phyloP scores from a whole-genome alignment of 208 protist genomes.

The Leishmania braziliensis region DNA sequence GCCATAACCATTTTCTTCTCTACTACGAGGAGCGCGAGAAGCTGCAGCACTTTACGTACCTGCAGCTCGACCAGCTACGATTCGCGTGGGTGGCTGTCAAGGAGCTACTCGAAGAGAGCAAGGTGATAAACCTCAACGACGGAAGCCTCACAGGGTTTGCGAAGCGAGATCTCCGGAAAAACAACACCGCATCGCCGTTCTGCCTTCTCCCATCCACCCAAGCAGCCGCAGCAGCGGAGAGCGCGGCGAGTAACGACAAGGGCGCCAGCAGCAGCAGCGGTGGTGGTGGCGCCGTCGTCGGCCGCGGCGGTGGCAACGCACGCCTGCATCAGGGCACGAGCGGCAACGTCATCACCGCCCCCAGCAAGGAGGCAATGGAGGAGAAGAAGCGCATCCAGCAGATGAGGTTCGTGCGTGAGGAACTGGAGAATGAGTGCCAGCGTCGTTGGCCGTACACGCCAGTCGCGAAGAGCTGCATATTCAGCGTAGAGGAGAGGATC shows the following conservation, averaged over 20 bases:
- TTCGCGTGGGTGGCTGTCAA: constrained; percentile 71
- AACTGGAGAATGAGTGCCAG: constrained; percentile 63
- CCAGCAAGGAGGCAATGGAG: constrained; percentile 45
- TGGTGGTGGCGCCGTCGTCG: constrained; percentile 8
- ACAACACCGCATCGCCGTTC: constrained; percentile 45
- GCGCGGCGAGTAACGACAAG: background rate
- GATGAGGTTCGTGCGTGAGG: constrained; percentile 59
- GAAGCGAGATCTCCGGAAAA: constrained; percentile 67
- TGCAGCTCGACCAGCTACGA: constrained; percentile 76
- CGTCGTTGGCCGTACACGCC: constrained; percentile 76
- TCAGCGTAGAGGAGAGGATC: constrained; percentile 54
- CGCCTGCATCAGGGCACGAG: constrained; percentile 39
- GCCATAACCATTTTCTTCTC: constrained; percentile 74
- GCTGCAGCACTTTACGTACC: constrained; percentile 58
- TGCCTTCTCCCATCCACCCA: constrained; percentile 9
- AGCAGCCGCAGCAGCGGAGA: constrained; percentile 2
- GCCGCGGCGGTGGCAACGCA: constrained; percentile 24
- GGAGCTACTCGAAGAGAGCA: constrained; percentile 68
- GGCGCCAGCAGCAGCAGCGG: constrained; percentile 5
- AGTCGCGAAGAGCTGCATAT: constrained; percentile 61
- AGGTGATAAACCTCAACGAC: constrained; percentile 53
- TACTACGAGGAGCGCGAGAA: constrained; percentile 65
- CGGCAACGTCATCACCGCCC: constrained; percentile 60
- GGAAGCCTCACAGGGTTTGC: constrained; percentile 69
- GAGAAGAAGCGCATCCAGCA: constrained; percentile 49